These are phyloP conservation scores for Fusarium subtropicale DNA, from an alignment of 2,329 filamentous ascomycete species.

Conservation along the genomic window DNA sequence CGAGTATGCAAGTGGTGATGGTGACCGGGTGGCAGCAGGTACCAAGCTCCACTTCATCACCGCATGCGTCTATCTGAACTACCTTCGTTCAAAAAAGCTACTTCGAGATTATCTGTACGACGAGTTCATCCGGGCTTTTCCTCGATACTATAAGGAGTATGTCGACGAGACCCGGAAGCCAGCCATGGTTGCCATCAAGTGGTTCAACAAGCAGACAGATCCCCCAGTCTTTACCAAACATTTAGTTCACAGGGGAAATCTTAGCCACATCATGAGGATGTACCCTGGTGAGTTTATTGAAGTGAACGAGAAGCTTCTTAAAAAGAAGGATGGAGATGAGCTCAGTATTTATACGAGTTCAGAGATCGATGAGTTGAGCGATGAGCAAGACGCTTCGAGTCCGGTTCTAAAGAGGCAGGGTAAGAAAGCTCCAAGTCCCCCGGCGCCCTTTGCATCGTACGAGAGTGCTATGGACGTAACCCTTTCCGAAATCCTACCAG, in stretches of 20 bases:
- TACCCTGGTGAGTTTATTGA: conserved; percentile 51
- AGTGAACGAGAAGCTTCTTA: conserved; percentile 24
- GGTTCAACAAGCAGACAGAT: conserved; percentile 51
- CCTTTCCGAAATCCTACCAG: conserved; percentile 3
- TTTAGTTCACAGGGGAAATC: conserved; percentile 52
- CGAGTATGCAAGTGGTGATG: conserved; percentile 55
- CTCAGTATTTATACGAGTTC: conserved; percentile 36
- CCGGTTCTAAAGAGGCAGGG: neutral
- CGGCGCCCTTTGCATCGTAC: neutral
- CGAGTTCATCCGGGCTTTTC: conserved; percentile 63
- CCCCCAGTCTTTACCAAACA: conserved; percentile 44
- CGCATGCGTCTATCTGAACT: conserved; percentile 58
- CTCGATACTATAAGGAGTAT: conserved; percentile 57
- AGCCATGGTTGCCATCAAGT: conserved; percentile 56
- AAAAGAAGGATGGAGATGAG: conserved; percentile 20
- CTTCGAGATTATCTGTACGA: conserved; percentile 62
- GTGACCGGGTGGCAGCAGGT: conserved; percentile 44
- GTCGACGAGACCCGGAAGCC: conserved; percentile 47
- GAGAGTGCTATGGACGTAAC: conserved; percentile 39
- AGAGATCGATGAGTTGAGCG: conserved; percentile 12
- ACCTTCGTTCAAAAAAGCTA: conserved; percentile 49
- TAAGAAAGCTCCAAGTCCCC: neutral
- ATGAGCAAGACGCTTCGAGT: neutral
- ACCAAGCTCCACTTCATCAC: conserved; percentile 57
- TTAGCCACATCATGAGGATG: conserved; percentile 50